These are phyloP conservation scores for Chloranthus sessilifolius DNA, from an alignment of 164 flowering plant species.

Conservation along the genomic window DNA sequence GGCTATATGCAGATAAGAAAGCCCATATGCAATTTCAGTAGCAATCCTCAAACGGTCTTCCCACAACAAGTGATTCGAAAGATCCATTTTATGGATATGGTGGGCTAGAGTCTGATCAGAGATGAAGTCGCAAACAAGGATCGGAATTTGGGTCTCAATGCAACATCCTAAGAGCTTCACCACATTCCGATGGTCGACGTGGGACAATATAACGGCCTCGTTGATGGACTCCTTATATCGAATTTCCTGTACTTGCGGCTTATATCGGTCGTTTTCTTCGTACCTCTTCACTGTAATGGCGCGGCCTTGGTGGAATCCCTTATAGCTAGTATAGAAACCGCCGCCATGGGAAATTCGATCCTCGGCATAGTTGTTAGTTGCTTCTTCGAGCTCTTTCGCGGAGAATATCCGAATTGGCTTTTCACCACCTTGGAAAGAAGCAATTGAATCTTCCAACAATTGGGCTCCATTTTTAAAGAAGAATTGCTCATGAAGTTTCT, in stretches of 20 bases:
- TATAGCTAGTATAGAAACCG: background rate
- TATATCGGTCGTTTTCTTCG: background rate
- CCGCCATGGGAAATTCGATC: background rate
- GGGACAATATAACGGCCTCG: slow-evolving; percentile 4
- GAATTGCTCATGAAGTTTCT: slow-evolving; percentile 5
- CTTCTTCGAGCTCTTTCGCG: slow-evolving; percentile 9
- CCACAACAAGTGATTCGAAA: slow-evolving; percentile 10
- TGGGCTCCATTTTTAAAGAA: slow-evolving; percentile 5
- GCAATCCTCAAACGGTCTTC: slow-evolving; percentile 10
- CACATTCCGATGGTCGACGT: slow-evolving; percentile 15
- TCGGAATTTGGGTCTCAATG: slow-evolving; percentile 12
- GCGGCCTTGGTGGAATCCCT: background rate
- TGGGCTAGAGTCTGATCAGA: background rate
- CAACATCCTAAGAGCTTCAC: slow-evolving; percentile 19
- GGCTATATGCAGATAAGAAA: slow-evolving; percentile 8
- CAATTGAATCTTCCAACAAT: slow-evolving; percentile 3
- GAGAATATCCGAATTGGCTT: slow-evolving; percentile 10
- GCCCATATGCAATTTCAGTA: slow-evolving; percentile 7
- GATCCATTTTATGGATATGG: background rate
- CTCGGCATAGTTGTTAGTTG: slow-evolving; percentile 5
- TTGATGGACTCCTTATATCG: background rate
- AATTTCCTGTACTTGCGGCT: slow-evolving; percentile 28
- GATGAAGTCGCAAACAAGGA: slow-evolving; percentile 7
- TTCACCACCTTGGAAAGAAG: slow-evolving; percentile 4
- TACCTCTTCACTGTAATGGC: background rate